Base-by-base conservation (phyloP, 306 rosid genomes). In the Cucurbita moschata region DNA sequence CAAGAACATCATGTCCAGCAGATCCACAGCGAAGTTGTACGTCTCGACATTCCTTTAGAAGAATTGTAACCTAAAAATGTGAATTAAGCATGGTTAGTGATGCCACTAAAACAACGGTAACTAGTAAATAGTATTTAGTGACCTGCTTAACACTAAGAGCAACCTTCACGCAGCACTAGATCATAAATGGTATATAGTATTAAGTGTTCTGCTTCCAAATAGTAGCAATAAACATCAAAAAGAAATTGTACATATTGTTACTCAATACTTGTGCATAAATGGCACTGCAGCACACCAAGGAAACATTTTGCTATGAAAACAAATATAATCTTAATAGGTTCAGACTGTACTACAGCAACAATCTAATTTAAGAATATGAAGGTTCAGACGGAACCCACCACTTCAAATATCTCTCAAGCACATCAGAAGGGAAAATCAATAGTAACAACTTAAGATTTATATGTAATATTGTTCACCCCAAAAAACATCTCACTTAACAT, bases 31-130 rank as follows among this genome's bases (percentile, higher is more conserved):
- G 95, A 83, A 94, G 86, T 78, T 94, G 99, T 57, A 94, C 81
- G 73, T 94, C 99, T 77, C 92, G 95, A 74, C 99, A 94, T 78
- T 91, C 99, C 86, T 94, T 94, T 74, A 94, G 73, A 77, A 94
- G 97, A 76, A 94, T 74, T 15, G 99, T 86, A 69, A 94, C 96
- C 99, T 94, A 81, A 75, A 79, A 44, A 12, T 46, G 7, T 46
- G 0, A 43, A 46, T 10, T 11, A 42, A 64, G 42, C 10, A 2
- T 6, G 37, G 56, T 67, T 67, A 43, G 72, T 44, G 5, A 67
- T 21, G 55, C 40, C n/a, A 46, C 55, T 67, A 5, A 4, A 46
- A 44, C 19, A 67, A 67, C 44, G 35, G 35, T 30, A 3, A 30
- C 35, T 30, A 30, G 35, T 30, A 30, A 30, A 30, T 30, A 30